Percentiles rank a stretch among this genome's conserved stretches.
These are phyloP conservation scores for Chloris gayana DNA, from an alignment of 176 grass and related monocot species.

Conservation along the genomic window DNA sequence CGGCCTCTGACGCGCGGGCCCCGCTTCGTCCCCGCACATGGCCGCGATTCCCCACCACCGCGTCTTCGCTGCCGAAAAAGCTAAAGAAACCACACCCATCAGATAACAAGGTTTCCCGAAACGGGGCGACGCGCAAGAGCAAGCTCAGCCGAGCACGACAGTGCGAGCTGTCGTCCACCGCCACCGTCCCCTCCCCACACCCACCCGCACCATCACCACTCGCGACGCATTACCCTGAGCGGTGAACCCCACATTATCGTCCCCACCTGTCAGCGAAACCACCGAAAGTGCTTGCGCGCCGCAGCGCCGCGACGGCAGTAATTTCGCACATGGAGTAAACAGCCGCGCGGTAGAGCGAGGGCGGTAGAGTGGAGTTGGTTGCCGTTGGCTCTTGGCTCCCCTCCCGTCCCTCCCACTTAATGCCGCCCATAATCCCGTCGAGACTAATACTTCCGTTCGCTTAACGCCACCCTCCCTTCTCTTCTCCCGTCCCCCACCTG, in stretches of 20 bases:
- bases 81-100: not conserved
- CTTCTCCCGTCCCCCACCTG: not conserved
- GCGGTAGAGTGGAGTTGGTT: conserved; percentile 28
- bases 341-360: not conserved
- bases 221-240: not conserved
- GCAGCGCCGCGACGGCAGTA: not conserved
- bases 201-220: not conserved
- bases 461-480: conserved; percentile 17
- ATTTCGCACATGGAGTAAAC: not conserved
- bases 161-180: conserved; percentile 48
- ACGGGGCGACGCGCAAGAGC: conserved; percentile 19
- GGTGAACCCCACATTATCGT: fast-evolving
- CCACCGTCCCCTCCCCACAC: conserved; percentile 2
- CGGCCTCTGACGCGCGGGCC: not conserved
- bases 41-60: conserved; percentile 20
- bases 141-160: conserved; percentile 18
- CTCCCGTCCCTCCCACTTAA: conserved; percentile 30
- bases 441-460: conserved; percentile 9
- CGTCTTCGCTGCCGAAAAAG: conserved; percentile 12
- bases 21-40: conserved; percentile 27
- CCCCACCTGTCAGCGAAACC: conserved; percentile 18
- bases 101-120: not conserved
- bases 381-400: conserved; percentile 31
- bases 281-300: not conserved
- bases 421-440: conserved; percentile 36